phyloP scores from a whole-genome alignment of 768 basidiomycete genomes.

The Collybia nuda region DNA sequence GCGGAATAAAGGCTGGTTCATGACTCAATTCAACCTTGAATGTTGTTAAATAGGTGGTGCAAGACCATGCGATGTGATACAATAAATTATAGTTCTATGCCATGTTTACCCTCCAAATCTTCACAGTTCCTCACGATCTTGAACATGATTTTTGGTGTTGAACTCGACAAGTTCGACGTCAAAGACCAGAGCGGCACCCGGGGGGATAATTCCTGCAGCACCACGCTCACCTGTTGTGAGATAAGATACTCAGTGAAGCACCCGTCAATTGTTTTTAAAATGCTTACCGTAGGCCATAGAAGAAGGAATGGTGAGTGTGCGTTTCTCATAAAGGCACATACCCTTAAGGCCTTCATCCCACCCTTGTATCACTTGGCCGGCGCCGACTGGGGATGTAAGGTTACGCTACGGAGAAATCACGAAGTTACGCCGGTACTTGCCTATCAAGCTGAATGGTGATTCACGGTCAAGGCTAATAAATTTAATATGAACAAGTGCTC shows the following conservation, averaged over 20 bases:
- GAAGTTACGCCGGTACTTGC: no score
- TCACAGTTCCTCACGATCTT: slow-evolving; percentile 56
- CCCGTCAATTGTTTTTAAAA: background rate
- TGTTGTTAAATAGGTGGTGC: no score
- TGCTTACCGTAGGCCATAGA: slow-evolving; percentile 78
- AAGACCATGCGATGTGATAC: no score
- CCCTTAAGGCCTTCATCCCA: slow-evolving; percentile 84
- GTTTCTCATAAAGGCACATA: slow-evolving; percentile 89
- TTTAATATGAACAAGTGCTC: no score
- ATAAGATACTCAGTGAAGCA: background rate
- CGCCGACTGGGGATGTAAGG: slow-evolving; percentile 52
- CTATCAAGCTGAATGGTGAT: no score
- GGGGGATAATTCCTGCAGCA: slow-evolving; percentile 65
- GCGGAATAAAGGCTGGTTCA: no score
- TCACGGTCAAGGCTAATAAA: no score
- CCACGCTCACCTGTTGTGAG: slow-evolving; percentile 63
- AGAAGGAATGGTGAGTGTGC: slow-evolving; percentile 84
- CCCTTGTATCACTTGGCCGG: slow-evolving; percentile 79
- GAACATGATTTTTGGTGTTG: slow-evolving; percentile 31
- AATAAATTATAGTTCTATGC: no score
- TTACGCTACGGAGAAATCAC: background rate
- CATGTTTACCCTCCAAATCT: no score
- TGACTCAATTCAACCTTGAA: no score
- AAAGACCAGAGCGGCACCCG: slow-evolving; percentile 80
- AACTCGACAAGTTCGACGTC: slow-evolving; percentile 78